A percentile compares a stretch with the other conserved stretches of the same genome.
Evolutionary conservation across 495 filamentous ascomycete species (phyloP).

Genomic region (Penicillium cataractarum): DNA sequence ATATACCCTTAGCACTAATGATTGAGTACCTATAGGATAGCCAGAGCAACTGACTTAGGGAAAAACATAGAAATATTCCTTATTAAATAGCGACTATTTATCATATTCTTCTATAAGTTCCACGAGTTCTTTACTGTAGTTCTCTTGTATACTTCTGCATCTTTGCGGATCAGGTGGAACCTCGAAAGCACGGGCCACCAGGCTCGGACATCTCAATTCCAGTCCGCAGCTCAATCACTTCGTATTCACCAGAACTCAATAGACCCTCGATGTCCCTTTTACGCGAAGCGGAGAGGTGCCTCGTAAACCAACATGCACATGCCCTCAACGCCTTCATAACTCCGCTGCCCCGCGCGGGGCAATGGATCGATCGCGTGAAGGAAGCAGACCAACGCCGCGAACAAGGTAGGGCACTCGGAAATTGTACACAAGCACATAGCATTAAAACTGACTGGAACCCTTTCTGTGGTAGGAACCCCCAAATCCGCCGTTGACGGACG

Average conservation of each 20-base stretch:
- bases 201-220: constrained; percentile 15
- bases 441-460: constrained; percentile 3
- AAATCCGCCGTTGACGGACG: constrained; percentile 52
- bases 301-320: constrained; percentile 50
- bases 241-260: constrained; percentile 4
- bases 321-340: constrained; percentile 53
- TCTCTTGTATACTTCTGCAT: not conserved
- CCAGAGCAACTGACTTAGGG: no score
- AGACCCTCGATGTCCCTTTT: constrained; percentile 49
- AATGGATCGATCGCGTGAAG: constrained; percentile 40
- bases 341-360: constrained; percentile 34
- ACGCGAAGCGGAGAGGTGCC: constrained; percentile 53
- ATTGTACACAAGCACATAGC: not conserved
- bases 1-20: no score
- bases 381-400: constrained; percentile 45
- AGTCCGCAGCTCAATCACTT: constrained; percentile 10
- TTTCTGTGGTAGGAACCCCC: constrained; percentile 27
- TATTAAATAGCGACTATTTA: not conserved
- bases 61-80: not conserved
- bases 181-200: constrained; percentile 21
- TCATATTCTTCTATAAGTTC: not conserved
- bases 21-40: no score
- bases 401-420: constrained; percentile 32
- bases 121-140: no score
- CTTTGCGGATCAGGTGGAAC: constrained; percentile 1